phyloP scores from a whole-genome alignment of 1,139 yeast genomes.

The Dujonia santamariae region DNA sequence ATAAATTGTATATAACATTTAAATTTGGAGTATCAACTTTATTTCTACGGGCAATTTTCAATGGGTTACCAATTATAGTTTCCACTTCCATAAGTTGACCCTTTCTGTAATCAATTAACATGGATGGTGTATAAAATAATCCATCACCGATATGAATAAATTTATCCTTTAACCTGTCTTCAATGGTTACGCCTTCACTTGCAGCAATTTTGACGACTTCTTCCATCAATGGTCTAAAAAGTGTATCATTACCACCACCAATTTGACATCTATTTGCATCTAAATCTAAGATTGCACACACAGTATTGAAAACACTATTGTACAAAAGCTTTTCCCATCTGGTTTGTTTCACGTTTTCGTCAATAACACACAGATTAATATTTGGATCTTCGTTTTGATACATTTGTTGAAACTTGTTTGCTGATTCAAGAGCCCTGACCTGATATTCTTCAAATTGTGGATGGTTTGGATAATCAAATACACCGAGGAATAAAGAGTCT shows the following conservation, averaged over 20 bases:
- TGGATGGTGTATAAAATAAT: slow-evolving; percentile 64
- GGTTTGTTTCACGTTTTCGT: slow-evolving; percentile 47
- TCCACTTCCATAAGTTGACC: slow-evolving; percentile 71
- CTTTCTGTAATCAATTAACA: slow-evolving; percentile 69
- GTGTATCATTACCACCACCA: slow-evolving; percentile 46
- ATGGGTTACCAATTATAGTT: slow-evolving; percentile 69
- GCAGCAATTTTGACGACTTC: slow-evolving; percentile 64
- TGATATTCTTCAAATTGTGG: slow-evolving; percentile 14
- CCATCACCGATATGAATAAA: slow-evolving; percentile 64
- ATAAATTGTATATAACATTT: slow-evolving; percentile 51
- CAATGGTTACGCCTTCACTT: slow-evolving; percentile 56
- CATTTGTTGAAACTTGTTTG: slow-evolving; percentile 44
- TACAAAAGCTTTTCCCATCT: slow-evolving; percentile 76
- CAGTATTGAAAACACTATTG: slow-evolving; percentile 65
- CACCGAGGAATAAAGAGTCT: slow-evolving; percentile 57
- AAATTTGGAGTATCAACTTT: slow-evolving; percentile 60
- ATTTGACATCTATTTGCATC: slow-evolving; percentile 62
- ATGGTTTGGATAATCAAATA: slow-evolving; percentile 28
- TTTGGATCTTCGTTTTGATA: slow-evolving; percentile 42
- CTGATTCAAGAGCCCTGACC: slow-evolving; percentile 19
- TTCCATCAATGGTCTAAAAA: slow-evolving; percentile 61
- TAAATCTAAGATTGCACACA: slow-evolving; percentile 47
- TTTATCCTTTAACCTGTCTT: slow-evolving; percentile 39
- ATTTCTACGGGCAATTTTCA: slow-evolving; percentile 54
- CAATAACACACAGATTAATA: slow-evolving; percentile 42